A percentile compares a stretch with the other conserved stretches of the same genome.
phyloP scores from a whole-genome alignment of 371 early-diverging fungal species.

The Entomophthora muscae region DNA sequence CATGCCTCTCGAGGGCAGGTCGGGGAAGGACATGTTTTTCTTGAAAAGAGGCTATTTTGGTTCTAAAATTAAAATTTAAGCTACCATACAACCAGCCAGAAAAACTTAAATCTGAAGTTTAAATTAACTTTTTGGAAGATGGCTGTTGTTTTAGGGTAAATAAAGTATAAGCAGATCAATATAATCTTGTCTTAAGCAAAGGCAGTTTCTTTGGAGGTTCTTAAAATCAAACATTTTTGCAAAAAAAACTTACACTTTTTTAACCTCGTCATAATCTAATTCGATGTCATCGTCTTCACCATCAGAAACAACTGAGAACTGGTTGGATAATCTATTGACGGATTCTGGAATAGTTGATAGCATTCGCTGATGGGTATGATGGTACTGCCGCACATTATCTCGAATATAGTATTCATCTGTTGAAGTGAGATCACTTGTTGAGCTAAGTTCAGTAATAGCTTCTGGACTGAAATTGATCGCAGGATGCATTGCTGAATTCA shows the following conservation, averaged over 20 bases:
- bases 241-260: conserved; percentile 18
- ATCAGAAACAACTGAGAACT: conserved; percentile 10
- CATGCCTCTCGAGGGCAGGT: neutral
- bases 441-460: neutral
- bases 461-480: neutral
- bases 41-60: too few relatives aligned
- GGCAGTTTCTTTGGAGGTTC: too few relatives aligned
- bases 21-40: neutral
- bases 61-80: too few relatives aligned
- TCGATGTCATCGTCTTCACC: conserved; percentile 25
- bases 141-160: too few relatives aligned
- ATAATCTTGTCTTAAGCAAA: too few relatives aligned
- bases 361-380: too few relatives aligned
- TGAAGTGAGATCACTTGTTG: neutral
- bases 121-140: too few relatives aligned
- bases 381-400: neutral
- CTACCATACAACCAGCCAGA: too few relatives aligned
- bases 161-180: too few relatives aligned
- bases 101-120: too few relatives aligned
- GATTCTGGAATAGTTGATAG: conserved; percentile 4
- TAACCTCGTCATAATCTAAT: conserved; percentile 32
- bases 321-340: conserved; percentile 12
- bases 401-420: conserved; percentile 9
- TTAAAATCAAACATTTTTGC: too few relatives aligned
- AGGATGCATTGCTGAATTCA: neutral